Evolutionary conservation across 495 filamentous ascomycete species (phyloP).

Genomic region (Podospora pseudoanserina): DNA sequence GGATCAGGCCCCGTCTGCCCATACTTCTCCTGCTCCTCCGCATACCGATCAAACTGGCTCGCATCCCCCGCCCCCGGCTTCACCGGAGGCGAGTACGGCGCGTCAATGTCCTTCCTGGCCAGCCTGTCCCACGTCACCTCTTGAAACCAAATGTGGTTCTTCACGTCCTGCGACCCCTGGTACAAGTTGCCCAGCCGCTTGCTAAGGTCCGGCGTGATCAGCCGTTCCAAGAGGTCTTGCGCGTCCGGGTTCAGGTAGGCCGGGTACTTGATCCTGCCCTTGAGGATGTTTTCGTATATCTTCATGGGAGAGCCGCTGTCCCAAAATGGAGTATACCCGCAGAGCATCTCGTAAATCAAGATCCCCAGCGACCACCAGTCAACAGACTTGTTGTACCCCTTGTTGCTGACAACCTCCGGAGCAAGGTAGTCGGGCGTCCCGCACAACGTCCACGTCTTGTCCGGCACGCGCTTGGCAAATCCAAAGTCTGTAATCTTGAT

Average conservation of each 20-base stretch:
- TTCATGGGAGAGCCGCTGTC: conserved; percentile 96
- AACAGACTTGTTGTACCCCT: conserved; percentile 98
- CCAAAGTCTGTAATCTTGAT: conserved; percentile 99
- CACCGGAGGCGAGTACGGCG: conserved; percentile 96
- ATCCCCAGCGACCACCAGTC: conserved; percentile 98
- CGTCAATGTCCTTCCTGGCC: conserved; percentile 93
- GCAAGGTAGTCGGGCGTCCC: conserved; percentile 98
- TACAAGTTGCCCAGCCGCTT: conserved; percentile 93
- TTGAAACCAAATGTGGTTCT: conserved; percentile 91
- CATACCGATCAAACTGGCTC: conserved; percentile 96
- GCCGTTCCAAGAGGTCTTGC: conserved; percentile 80
- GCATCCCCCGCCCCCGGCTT: conserved; percentile 89
- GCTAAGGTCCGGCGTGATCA: conserved; percentile 92
- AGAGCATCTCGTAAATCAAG: conserved; percentile 98
- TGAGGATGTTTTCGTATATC: conserved; percentile 98
- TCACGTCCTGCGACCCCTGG: conserved; percentile 88
- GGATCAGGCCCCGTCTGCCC: conserved; percentile 71
- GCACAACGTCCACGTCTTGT: conserved; percentile 98
- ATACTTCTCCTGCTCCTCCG: conserved; percentile 92
- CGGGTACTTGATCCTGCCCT: conserved; percentile 90
- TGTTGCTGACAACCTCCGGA: conserved; percentile 92
- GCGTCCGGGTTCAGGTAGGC: conserved; percentile 93
- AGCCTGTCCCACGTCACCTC: conserved; percentile 98
- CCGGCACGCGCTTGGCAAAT: conserved; percentile 95
- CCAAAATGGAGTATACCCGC: conserved; percentile 98